Evolutionary conservation across 345 rosid species (phyloP), one percentile per base, ranked within the genome.

Genomic region (Populus deltoides): DNA sequence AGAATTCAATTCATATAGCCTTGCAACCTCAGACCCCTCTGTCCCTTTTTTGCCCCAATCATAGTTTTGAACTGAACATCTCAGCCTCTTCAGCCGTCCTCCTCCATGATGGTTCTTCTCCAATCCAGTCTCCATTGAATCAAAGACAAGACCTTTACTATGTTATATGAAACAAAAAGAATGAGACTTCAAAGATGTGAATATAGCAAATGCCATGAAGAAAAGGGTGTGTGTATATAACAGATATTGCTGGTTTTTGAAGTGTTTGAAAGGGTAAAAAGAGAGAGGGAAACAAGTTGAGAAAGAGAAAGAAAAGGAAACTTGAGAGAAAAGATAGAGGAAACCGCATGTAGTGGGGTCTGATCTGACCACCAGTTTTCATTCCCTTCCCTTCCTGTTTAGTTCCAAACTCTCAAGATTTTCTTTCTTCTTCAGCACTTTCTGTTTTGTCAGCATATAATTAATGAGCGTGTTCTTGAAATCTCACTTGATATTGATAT

Each of bases 31-130:
- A 11, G 97, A 90, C 53, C 90, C 95, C 25, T 69, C 72, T 20
- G 41, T n/a, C 15, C 97, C 99, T 17, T 55, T 35, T 75, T 83
- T 82, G 1, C 99, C 99, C 99, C 99, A 97, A 70, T 90, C 93
- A 79, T 94, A 97, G 75, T 86, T 90, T 77, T 92, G 92, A 4
- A 97, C 92, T 20, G 94, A 92, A 70, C 95, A 91, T 73, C 82
- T 85, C 71, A 96, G 89, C 51, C 93, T 79, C 76, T 59, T 83
- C 62, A 90, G 79, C 2, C 76, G 55, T 4, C 36, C 45, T 75
- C 47, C 45, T 75, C 47, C 25, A 10, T 55, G 39, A 10, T 24
- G 66, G 57, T 41, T 13, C 10, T 70, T 29, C n/a, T 53, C 27
- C 62, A 47, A 53, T 57, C 74, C 73, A 73, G 43, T 57, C 24